A percentile compares a stretch with the other conserved stretches of the same genome.
These are phyloP conservation scores for Naganishia friedmannii DNA, from an alignment of 768 basidiomycete genomes.

Conservation along the genomic window DNA sequence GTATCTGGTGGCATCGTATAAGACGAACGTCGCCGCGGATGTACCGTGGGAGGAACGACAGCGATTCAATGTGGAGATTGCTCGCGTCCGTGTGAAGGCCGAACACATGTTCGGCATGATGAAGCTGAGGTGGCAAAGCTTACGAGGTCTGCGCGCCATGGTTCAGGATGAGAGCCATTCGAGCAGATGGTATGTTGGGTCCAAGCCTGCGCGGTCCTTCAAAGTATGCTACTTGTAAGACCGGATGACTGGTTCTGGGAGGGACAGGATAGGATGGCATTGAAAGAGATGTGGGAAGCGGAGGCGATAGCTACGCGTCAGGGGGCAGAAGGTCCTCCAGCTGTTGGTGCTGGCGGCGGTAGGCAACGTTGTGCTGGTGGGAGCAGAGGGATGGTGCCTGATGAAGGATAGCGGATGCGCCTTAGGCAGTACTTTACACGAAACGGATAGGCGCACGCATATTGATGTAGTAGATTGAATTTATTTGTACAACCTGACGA, in stretches of 20 bases:
- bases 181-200: constrained; percentile 8
- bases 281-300: neutral
- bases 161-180: neutral
- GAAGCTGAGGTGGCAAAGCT: constrained; percentile 4
- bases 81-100: neutral
- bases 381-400: neutral
- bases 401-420: neutral
- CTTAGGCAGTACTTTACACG: neutral
- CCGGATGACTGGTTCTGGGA: constrained; percentile 1
- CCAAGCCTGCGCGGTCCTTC: neutral
- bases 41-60: neutral
- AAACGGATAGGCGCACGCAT: neutral
- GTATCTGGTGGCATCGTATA: neutral
- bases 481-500: too few relatives aligned
- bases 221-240: neutral
- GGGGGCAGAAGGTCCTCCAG: too few relatives aligned
- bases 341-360: neutral
- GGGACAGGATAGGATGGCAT: neutral
- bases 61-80: neutral
- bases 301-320: neutral
- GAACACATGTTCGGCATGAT: neutral
- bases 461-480: neutral
- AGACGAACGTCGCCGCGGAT: neutral
- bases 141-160: neutral
- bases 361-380: neutral